Base-by-base conservation (phyloP, 2,329 filamentous ascomycete genomes). In the Corinectria fuckeliana region DNA sequence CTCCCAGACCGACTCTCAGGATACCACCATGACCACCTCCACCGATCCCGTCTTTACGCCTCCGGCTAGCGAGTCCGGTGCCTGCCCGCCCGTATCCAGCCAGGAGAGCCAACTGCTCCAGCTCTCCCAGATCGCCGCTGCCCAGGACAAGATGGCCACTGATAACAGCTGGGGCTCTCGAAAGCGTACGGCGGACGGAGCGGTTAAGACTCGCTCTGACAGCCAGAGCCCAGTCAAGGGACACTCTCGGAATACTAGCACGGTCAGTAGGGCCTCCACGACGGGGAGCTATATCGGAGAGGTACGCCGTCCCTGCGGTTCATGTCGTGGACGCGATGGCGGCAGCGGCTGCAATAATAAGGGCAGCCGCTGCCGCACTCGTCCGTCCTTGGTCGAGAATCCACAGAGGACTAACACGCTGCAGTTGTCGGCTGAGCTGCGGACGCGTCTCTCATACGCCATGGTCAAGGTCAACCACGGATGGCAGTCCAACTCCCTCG, bases 381-480 rank as follows among this genome's bases (percentile, higher is more conserved):
- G 30, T 25, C 39, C 28, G 10, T 38, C 26, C 34, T 39, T 13
- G 5, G 49, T 16, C 18, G 25, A 18, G 32, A 23, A 28, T 21
- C 21, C 41, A 21, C 23, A 32, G 28, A 34, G 28, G 59, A 64
- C 62, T 67, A 62, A 69, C 59, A 66, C 62, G 18, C 38, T 53
- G 6, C 73, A 93, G 90, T 79, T 92, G 53, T 92, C 91, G 38
- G 86, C 88, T 54, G 91, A 94, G 72, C 83, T 98, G 51, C 90
- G 89, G 72, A 89, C 92, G 50, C 90, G 92, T 69, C 83, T 98
- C 25, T 92, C 92, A 6, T 97, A 97, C 75, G 94, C 94, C 64
- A 95, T 96, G 85, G 85, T 96, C 72, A 97, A 97, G 76, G 91
- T 97, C 38, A 92, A 92, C 73, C 88, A 96, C 72, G 92, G 92